Evolutionary conservation across 1,139 yeast species (phyloP).

Genomic region (Blastobotrys petasosporus): DNA sequence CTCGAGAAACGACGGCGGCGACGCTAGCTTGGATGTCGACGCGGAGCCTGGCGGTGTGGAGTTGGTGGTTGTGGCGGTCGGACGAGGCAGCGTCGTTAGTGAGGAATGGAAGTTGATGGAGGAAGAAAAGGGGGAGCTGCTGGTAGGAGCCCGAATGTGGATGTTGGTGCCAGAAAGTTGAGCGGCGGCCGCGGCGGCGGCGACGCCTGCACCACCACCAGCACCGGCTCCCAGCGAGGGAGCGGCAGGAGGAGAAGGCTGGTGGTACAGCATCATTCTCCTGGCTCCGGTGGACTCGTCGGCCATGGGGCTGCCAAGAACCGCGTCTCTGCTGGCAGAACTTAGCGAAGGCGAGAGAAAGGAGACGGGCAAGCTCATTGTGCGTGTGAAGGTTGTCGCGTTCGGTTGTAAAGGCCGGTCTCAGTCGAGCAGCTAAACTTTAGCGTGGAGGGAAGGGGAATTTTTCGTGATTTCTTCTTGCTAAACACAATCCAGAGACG

Average conservation of each 20-base stretch:
- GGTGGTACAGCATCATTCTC: too few species aligned
- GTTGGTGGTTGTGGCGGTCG: too few species aligned
- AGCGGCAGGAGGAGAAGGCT: background rate
- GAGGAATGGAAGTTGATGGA: constrained; percentile 2
- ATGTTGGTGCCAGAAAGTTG: constrained; percentile 6
- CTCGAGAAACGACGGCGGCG: too few species aligned
- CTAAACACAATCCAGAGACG: too few species aligned
- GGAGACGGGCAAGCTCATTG: background rate
- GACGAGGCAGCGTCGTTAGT: too few species aligned
- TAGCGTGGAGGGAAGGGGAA: too few species aligned
- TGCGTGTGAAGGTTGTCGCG: background rate
- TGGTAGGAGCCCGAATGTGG: constrained; percentile 12
- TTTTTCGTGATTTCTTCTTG: too few species aligned
- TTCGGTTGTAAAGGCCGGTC: background rate
- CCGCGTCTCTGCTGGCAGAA: background rate
- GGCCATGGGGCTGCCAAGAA: background rate
- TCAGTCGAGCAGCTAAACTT: too few species aligned
- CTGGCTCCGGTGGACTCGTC: background rate
- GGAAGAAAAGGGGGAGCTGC: constrained; percentile 12
- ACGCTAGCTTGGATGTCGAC: too few species aligned
- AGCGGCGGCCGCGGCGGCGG: too few species aligned
- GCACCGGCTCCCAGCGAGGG: constrained; percentile 5
- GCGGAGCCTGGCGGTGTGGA: too few species aligned
- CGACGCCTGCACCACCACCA: too few species aligned
- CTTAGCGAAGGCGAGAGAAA: background rate